Evolutionary conservation across 495 filamentous ascomycete species (phyloP).

Genomic region (Trichoderma gamsii): DNA sequence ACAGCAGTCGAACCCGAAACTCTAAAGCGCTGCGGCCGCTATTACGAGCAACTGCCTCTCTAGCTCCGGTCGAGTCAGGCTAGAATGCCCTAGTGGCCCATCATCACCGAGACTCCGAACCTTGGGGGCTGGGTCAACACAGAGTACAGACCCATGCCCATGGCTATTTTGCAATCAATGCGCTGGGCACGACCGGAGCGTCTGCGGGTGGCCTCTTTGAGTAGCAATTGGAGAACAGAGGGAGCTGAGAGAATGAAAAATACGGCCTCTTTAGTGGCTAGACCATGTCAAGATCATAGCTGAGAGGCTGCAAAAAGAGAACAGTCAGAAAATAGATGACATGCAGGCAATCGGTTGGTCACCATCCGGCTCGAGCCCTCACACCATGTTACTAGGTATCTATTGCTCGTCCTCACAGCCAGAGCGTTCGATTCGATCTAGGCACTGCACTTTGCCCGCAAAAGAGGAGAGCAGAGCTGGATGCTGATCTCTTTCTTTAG

Average conservation of each 20-base stretch:
- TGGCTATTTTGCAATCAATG: background rate
- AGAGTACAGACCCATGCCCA: background rate
- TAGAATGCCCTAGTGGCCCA: background rate
- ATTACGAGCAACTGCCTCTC: background rate
- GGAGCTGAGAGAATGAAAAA: too few species aligned
- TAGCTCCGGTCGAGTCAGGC: background rate
- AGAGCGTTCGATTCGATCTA: background rate
- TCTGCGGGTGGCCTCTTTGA: background rate
- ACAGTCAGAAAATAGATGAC: background rate
- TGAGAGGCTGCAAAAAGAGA: background rate
- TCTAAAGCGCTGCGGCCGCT: constrained; percentile 6
- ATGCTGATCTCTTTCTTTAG: background rate
- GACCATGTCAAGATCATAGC: background rate
- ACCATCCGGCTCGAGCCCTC: background rate
- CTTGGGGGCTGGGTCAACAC: too few species aligned
- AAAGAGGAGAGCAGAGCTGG: background rate
- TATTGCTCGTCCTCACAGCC: background rate
- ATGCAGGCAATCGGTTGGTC: background rate
- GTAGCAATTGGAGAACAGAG: too few species aligned
- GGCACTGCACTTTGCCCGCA: background rate
- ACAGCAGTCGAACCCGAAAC: background rate
- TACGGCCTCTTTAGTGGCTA: too few species aligned
- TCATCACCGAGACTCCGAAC: background rate
- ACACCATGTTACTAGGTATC: background rate
- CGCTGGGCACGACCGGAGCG: background rate